Conservation (phyloP, 345 rosid genomes). For the Murraya paniculata region DNA sequence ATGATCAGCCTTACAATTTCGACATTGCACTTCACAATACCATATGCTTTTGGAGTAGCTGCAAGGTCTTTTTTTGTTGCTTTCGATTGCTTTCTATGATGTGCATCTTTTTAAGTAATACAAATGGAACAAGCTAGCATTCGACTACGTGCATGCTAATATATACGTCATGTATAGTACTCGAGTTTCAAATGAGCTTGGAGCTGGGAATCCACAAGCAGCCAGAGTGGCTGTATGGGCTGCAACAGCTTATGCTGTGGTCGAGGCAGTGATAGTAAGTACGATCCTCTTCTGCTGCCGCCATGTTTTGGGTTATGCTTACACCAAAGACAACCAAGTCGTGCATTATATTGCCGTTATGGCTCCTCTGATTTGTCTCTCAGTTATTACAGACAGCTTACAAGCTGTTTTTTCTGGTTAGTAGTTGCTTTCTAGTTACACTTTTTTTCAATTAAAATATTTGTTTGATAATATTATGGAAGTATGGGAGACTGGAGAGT, state of each 20-base stretch:
- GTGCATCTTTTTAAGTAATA: too few relatives aligned
- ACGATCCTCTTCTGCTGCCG: slow-evolving; percentile 28
- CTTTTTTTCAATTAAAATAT: neutral
- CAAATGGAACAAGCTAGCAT: neutral
- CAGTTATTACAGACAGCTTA: slow-evolving; percentile 35
- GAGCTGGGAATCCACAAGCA: slow-evolving; percentile 38
- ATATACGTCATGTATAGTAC: slow-evolving; percentile 13
- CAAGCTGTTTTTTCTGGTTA: slow-evolving; percentile 45
- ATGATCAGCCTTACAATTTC: slow-evolving; percentile 41
- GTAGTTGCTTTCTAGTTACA: neutral
- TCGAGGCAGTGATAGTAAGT: slow-evolving; percentile 28
- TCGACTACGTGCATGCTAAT: neutral
- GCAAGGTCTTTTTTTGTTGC: slow-evolving; percentile 31
- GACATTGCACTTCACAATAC: slow-evolving; percentile 43
- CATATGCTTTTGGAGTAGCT: slow-evolving; percentile 46
- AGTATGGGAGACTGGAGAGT: neutral
- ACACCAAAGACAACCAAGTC: slow-evolving; percentile 35
- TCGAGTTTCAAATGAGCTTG: slow-evolving; percentile 54
- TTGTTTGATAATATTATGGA: neutral
- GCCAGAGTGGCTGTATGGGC: slow-evolving; percentile 32
- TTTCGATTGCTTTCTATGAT: neutral
- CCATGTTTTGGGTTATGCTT: slow-evolving; percentile 33
- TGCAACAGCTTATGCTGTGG: slow-evolving; percentile 10
- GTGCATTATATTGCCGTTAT: slow-evolving; percentile 30
- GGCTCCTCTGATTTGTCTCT: slow-evolving; percentile 40